A percentile compares a stretch with the other conserved stretches of the same genome.
These are phyloP conservation scores for Lagenidium giganteum DNA, from an alignment of 352 stramenopile species.

Conservation along the genomic window DNA sequence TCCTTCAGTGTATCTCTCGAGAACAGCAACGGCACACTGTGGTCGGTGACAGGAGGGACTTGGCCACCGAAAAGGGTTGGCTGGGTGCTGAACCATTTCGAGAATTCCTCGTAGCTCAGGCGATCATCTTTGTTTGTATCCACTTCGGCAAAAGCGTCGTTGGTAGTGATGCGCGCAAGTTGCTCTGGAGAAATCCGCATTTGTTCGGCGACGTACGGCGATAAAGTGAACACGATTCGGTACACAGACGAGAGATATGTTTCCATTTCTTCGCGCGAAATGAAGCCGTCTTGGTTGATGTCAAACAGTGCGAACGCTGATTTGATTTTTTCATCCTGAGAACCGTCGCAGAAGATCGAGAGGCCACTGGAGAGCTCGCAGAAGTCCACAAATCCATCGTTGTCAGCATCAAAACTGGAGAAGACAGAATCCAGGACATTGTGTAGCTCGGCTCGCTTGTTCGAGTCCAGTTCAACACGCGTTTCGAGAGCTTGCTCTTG, in stretches of 20 bases:
- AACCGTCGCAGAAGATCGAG: conserved; percentile 73
- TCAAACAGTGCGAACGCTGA: conserved; percentile 85
- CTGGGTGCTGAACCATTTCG: conserved; percentile 70
- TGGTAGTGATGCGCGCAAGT: conserved; percentile 60
- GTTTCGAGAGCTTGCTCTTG: conserved; percentile 25
- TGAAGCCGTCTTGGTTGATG: conserved; percentile 83
- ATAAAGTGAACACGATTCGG: conserved; percentile 74
- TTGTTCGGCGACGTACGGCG: conserved; percentile 30
- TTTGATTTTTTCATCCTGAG: conserved; percentile 76
- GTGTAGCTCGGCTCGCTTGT: conserved; percentile 28
- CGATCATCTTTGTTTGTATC: conserved; percentile 63
- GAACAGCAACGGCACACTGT: conserved; percentile 13
- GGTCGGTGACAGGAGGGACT: neutral
- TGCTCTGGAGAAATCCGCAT: conserved; percentile 61
- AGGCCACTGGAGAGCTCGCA: conserved; percentile 81
- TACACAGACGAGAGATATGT: conserved; percentile 85
- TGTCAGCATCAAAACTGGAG: conserved; percentile 66
- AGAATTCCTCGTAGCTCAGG: conserved; percentile 82
- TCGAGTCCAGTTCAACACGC: conserved; percentile 9
- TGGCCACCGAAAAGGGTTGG: conserved; percentile 7
- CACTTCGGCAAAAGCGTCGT: conserved; percentile 54
- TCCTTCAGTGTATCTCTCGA: conserved; percentile 53
- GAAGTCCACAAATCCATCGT: conserved; percentile 82
- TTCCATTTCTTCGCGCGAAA: conserved; percentile 79
- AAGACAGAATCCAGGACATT: conserved; percentile 67